Evolutionary conservation across 2,329 filamentous ascomycete species (phyloP), one percentile per base, ranked within the genome.

Genomic region (Cladophialophora chaetospira): DNA sequence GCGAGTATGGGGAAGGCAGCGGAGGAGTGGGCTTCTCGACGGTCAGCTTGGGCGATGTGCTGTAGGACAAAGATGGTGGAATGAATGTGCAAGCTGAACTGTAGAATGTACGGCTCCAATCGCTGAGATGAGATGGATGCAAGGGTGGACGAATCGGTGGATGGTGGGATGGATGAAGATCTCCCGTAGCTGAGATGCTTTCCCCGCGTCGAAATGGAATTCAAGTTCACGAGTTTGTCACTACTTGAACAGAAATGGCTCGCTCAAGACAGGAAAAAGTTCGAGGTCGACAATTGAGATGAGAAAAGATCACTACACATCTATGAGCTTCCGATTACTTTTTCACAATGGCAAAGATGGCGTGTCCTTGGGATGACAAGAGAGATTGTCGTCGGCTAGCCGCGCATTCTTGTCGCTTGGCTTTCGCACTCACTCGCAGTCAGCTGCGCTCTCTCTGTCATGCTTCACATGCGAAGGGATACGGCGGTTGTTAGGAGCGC

Each of bases 341-440:
- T 6, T 28, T n/a, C 10, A 35, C 38, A 38, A 31, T 33, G 36
- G 49, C 49, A 23, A 52, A 6, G 36, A 44, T 43, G 19, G 19
- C 49, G 21, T 15, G 36, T 29, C 49, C 25, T n/a, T 44, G 42
- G 13, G 42, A 44, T 23, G 23, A 52, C 49, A 26, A 49, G 29
- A 25, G 33, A 13, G 33, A 21, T 26, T 36, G 19, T 46, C 25
- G 28, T 8, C 42, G 42, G 42, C 38, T 29, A 46, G 54, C 54
- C 48, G 46, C 48, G 47, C 47, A 51, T 31, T 23, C 19, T 19
- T 25, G 40, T 43, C 28, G 25, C 53, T 57, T 57, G 54, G 54
- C 54, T 46, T 15, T 44, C 23, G 23, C n/a, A n/a, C n/a, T n/a
- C n/a, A 25, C 35, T 40, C 45, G 36, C 43, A 33, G 53, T 55